Conservation (phyloP, 2,329 filamentous ascomycete species). For the Ophiosphaerella korrae region DNA sequence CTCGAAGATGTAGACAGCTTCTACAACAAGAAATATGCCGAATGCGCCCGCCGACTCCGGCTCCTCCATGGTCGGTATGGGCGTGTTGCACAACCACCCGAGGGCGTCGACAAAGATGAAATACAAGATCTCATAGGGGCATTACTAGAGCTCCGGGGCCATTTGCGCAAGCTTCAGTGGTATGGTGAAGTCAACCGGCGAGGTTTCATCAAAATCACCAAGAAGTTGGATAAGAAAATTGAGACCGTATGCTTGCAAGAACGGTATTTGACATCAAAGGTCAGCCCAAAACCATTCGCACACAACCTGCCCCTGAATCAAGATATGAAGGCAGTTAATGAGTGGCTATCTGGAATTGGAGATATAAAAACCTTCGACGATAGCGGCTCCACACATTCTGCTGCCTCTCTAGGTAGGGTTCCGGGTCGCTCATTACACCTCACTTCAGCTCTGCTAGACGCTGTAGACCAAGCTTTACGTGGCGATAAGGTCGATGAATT, state of each 20-base stretch:
- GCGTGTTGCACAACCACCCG: constrained; percentile 68
- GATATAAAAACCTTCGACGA: constrained; percentile 81
- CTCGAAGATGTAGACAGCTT: constrained; percentile 96
- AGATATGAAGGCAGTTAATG: constrained; percentile 75
- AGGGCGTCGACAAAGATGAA: constrained; percentile 84
- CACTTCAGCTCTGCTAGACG: constrained; percentile 70
- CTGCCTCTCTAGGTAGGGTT: constrained; percentile 74
- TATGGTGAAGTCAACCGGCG: constrained; percentile 96
- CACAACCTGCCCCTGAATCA: constrained; percentile 67
- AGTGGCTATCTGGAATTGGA: constrained; percentile 83
- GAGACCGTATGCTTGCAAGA: constrained; percentile 76
- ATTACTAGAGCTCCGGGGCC: constrained; percentile 83
- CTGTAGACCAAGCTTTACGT: constrained; percentile 73
- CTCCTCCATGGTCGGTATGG: constrained; percentile 89
- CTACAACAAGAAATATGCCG: constrained; percentile 93
- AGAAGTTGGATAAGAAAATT: constrained; percentile 97
- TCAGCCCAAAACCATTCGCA: constrained; percentile 86
- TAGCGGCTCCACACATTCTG: constrained; percentile 70
- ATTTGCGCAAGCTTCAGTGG: constrained; percentile 92
- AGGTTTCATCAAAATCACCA: constrained; percentile 97
- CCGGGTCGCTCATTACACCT: constrained; percentile 77
- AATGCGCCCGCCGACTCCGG: constrained; percentile 81
- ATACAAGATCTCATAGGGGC: constrained; percentile 89
- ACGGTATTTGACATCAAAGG: constrained; percentile 86
- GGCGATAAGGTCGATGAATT: constrained; percentile 67